Conservation (phyloP, 1,284 basidiomycete species). For the Ustilago curta region DNA sequence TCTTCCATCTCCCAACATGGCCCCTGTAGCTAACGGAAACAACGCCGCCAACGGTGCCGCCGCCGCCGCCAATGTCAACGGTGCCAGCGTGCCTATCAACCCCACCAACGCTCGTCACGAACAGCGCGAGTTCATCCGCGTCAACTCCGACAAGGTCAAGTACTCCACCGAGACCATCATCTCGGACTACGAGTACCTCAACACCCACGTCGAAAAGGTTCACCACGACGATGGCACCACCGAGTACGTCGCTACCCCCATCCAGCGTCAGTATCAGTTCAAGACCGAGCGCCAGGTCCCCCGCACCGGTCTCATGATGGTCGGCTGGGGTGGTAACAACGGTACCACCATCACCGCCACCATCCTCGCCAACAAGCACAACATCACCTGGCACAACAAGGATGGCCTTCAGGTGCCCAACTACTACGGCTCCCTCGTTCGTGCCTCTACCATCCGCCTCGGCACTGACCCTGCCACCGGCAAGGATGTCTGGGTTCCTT, state of each 20-base stretch:
- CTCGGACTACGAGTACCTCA: slow-evolving; percentile 65
- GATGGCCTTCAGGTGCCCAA: slow-evolving; percentile 91
- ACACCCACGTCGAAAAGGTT: slow-evolving; percentile 67
- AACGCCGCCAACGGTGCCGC: slow-evolving; percentile 30
- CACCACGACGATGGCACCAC: slow-evolving; percentile 61
- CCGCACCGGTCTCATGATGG: slow-evolving; percentile 96
- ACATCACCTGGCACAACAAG: slow-evolving; percentile 96
- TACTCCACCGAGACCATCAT: slow-evolving; percentile 65
- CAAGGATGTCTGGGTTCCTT: slow-evolving; percentile 92
- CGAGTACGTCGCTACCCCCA: slow-evolving; percentile 65
- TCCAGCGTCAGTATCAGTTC: slow-evolving; percentile 77
- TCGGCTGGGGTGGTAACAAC: slow-evolving; percentile 97
- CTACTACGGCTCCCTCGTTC: slow-evolving; percentile 81
- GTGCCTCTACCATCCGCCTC: slow-evolving; percentile 92
- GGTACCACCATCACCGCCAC: slow-evolving; percentile 94
- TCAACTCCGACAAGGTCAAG: slow-evolving; percentile 66
- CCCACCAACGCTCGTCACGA: slow-evolving; percentile 68
- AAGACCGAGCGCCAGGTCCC: slow-evolving; percentile 87
- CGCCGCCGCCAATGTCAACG: slow-evolving; percentile 33
- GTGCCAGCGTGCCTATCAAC: slow-evolving; percentile 58
- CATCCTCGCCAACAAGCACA: slow-evolving; percentile 94
- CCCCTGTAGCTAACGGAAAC: slow-evolving; percentile 61
- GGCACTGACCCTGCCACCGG: slow-evolving; percentile 84
- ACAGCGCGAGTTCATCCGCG: slow-evolving; percentile 63
- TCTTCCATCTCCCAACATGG: slow-evolving; percentile 44